A percentile compares a stretch with the other conserved stretches of the same genome.
phyloP scores from a whole-genome alignment of 2,329 filamentous ascomycete species.

The Fusarium virguliforme region DNA sequence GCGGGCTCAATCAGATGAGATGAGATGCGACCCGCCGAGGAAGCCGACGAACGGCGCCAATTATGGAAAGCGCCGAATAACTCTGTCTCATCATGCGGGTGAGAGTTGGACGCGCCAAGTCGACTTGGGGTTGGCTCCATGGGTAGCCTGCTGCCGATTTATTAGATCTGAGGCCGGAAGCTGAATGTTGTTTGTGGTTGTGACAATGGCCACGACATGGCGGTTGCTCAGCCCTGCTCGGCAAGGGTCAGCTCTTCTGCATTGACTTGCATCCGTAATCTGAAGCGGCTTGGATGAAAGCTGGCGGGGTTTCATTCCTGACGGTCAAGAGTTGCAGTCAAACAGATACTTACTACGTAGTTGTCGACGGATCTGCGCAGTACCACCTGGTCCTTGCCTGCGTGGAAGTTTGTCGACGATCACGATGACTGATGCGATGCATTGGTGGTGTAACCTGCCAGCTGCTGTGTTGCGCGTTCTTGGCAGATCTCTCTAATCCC shows the following conservation, averaged over 20 bases:
- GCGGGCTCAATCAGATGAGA: conserved; percentile 8
- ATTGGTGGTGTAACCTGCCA: conserved; percentile 20
- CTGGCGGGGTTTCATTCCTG: conserved; percentile 2
- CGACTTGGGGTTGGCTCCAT: not conserved
- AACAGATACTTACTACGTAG: not conserved
- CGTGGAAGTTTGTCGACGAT: conserved; percentile 11
- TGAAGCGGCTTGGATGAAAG: not conserved
- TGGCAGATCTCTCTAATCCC: conserved; percentile 16
- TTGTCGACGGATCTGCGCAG: not conserved
- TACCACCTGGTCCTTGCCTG: not conserved
- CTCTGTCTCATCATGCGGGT: conserved; percentile 3
- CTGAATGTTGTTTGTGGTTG: conserved; percentile 18
- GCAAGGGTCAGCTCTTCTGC: conserved; percentile 19
- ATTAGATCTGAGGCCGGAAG: conserved; percentile 12
- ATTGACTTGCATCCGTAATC: not conserved
- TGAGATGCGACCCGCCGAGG: conserved; percentile 16
- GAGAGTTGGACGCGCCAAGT: conserved; percentile 5
- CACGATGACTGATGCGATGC: conserved; percentile 19
- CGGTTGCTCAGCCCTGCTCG: conserved; percentile 44
- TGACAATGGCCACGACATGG: conserved; percentile 37
- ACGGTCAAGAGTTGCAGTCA: not conserved
- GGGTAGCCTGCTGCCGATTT: conserved; percentile 1
- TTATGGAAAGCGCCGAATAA: conserved; percentile 27
- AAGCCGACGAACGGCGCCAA: conserved; percentile 15
- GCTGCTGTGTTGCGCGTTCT: conserved; percentile 7